Evolutionary conservation across 1,284 basidiomycete genomes (phyloP), one percentile per base, ranked within the genome.

Genomic region (Austroboletus niveus): DNA sequence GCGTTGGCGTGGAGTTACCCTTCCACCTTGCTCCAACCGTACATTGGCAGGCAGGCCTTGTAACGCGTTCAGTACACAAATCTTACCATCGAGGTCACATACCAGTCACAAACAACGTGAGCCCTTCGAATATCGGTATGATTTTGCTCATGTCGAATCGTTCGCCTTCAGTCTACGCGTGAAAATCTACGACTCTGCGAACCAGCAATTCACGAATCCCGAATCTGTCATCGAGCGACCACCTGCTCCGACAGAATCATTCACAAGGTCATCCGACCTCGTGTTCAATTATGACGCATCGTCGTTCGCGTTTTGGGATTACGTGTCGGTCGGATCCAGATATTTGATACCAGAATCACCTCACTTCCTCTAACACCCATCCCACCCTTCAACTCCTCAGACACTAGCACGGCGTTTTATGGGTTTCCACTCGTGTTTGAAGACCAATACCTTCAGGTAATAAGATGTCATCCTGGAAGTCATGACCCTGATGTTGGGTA

Each of bases 261-360:
- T 69, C 57, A 69, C 62, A 43, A 57, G 66, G 8, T 70, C 60
- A 1, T 81, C 79, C 0, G 84, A 87, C 57, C 72, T 88, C 10
- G 65, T 79, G 3, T 92, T 92, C 73, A 83, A 89, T 60, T 84
- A 86, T 62, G 74, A 82, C 1, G 30, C 76, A 2, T 73, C 75
- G 0, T 85, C 87, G 0, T 92, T 92, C 63, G 81, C 82, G 2
- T 92, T 90, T 68, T 92, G n/a, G 89, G 87, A 82, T 90, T 56
- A 84, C 82, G 4, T 79, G 87, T 44, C 77, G 81, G 42, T 80
- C 80, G 10, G 73, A 81, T 30, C 82, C 82, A 8, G 68, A 77
- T 92, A 40, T 93, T 92, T 62, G 89, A 93, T 62, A 92, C 89
- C 1, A 78, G 87, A 30, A 61, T 74, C 14, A 56, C 72, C 1